Percentiles rank a stretch among this genome's conserved stretches.
These are phyloP conservation scores for Salisapilia sapeloensis DNA, from an alignment of 352 stramenopile genomes.

Conservation along the genomic window DNA sequence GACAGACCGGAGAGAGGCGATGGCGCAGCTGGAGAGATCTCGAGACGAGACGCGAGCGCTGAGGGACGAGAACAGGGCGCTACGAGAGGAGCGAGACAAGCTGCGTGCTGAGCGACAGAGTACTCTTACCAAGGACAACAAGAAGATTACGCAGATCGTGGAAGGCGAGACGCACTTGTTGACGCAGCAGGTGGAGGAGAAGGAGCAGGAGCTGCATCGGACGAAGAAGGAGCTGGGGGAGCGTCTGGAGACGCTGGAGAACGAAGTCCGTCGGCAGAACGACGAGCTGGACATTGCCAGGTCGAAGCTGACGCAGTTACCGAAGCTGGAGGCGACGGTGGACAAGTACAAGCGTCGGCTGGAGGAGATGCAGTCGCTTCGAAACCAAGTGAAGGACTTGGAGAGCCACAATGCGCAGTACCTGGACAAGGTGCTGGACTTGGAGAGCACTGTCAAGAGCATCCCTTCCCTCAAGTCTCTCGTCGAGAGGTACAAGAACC, in stretches of 20 bases:
- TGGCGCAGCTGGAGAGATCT: constrained; percentile 45
- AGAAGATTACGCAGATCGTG: constrained; percentile 79
- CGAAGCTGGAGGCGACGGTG: constrained; percentile 66
- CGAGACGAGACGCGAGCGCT: constrained; percentile 29
- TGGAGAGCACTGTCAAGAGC: constrained; percentile 77
- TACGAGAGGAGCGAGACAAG: constrained; percentile 55
- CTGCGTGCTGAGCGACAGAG: constrained; percentile 52
- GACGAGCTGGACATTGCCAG: constrained; percentile 76
- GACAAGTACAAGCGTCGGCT: constrained; percentile 78
- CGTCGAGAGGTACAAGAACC: constrained; percentile 80
- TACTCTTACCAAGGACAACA: constrained; percentile 66
- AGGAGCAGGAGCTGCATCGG: constrained; percentile 51
- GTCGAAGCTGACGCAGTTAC: constrained; percentile 64
- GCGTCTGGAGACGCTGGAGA: constrained; percentile 62
- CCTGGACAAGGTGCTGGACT: constrained; percentile 67
- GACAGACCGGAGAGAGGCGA: constrained; percentile 54
- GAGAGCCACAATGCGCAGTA: constrained; percentile 68
- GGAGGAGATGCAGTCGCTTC: constrained; percentile 71
- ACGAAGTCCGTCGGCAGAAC: constrained; percentile 72
- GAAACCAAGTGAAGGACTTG: constrained; percentile 55
- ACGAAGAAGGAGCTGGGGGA: constrained; percentile 59
- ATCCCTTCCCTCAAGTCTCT: constrained; percentile 62
- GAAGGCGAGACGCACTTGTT: constrained; percentile 63
- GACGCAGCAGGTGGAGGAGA: constrained; percentile 59
- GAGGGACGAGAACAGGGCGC: constrained; percentile 15